Percentiles rank a stretch among this genome's conserved stretches.
Conservation (phyloP, 2,329 filamentous ascomycete genomes). For the Cladophialophora carrionii region DNA sequence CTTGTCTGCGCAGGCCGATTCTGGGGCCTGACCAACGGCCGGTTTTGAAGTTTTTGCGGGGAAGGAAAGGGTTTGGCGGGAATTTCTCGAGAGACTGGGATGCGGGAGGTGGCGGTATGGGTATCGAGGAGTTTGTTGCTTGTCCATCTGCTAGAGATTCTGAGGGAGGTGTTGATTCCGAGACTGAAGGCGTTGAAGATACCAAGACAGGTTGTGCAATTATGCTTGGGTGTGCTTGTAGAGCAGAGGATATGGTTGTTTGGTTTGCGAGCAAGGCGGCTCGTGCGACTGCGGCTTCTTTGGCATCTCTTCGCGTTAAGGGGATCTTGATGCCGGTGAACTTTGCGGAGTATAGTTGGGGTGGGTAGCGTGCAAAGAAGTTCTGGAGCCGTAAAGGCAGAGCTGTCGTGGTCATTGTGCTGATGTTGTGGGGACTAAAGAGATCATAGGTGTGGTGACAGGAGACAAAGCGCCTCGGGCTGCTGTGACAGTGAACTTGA, state of each 20-base stretch:
- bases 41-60: conserved; percentile 75
- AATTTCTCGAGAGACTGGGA: conserved; percentile 43
- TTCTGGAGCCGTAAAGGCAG: conserved; percentile 77
- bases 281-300: conserved; percentile 27
- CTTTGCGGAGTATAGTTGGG: conserved; percentile 55
- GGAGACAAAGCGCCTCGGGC: background rate
- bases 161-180: conserved; percentile 33
- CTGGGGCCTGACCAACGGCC: conserved; percentile 82
- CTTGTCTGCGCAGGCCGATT: conserved; percentile 83
- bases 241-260: background rate
- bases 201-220: conserved; percentile 19
- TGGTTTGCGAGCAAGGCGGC: conserved; percentile 7
- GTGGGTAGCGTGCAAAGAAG: conserved; percentile 90
- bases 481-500: background rate
- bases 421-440: background rate
- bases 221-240: background rate
- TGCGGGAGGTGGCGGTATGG: conserved; percentile 46
- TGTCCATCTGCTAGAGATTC: conserved; percentile 50
- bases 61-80: conserved; percentile 77
- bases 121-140: conserved; percentile 36
- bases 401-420: conserved; percentile 10
- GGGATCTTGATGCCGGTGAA: conserved; percentile 40
- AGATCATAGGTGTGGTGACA: background rate
- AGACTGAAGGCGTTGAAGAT: conserved; percentile 9
- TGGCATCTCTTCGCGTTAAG: conserved; percentile 31